Evolutionary conservation across 306 rosid species (phyloP).

Genomic region (Sicyos baderoa): DNA sequence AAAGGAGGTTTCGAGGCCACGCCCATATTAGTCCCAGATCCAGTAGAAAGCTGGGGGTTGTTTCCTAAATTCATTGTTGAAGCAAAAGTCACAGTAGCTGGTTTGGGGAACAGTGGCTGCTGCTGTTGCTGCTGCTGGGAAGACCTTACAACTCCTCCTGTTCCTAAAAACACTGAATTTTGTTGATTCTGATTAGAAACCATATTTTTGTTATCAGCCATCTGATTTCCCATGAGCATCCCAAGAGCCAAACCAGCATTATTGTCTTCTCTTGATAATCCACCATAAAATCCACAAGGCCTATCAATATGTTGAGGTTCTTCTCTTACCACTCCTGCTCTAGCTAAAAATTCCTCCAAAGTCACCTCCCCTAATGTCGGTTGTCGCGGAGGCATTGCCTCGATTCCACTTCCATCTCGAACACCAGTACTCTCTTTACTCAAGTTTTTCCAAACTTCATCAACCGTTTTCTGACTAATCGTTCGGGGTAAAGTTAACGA

Average conservation of each 20-base stretch:
- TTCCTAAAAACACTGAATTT: slow-evolving; percentile 28
- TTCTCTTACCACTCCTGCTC: slow-evolving; percentile 92
- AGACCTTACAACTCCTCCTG: slow-evolving; percentile 32
- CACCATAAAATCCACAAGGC: slow-evolving; percentile 49
- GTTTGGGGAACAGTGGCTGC: slow-evolving; percentile 67
- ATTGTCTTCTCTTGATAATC: slow-evolving; percentile 36
- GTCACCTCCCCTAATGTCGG: slow-evolving; percentile 85
- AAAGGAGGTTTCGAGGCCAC: slow-evolving; percentile 44
- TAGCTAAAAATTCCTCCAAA: slow-evolving; percentile 73
- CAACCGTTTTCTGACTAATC: slow-evolving; percentile 85
- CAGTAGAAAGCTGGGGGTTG: slow-evolving; percentile 46
- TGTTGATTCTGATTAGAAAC: slow-evolving; percentile 40
- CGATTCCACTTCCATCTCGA: slow-evolving; percentile 21
- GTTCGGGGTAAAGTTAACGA: slow-evolving; percentile 83
- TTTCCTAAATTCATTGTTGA: slow-evolving; percentile 41
- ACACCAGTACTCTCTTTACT: slow-evolving; percentile 38
- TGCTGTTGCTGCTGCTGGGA: slow-evolving; percentile 37
- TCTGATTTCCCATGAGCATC: slow-evolving; percentile 36
- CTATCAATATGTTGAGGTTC: slow-evolving; percentile 42
- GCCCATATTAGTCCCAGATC: slow-evolving; percentile 37
- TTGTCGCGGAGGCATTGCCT: slow-evolving; percentile 55
- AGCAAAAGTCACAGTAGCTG: slow-evolving; percentile 48
- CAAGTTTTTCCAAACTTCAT: slow-evolving; percentile 85
- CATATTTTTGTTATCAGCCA: slow-evolving; percentile 31
- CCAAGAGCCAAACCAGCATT: slow-evolving; percentile 33